Base-by-base conservation (phyloP, 1,139 yeast genomes). In the Yamadazyma trypodendri region DNA sequence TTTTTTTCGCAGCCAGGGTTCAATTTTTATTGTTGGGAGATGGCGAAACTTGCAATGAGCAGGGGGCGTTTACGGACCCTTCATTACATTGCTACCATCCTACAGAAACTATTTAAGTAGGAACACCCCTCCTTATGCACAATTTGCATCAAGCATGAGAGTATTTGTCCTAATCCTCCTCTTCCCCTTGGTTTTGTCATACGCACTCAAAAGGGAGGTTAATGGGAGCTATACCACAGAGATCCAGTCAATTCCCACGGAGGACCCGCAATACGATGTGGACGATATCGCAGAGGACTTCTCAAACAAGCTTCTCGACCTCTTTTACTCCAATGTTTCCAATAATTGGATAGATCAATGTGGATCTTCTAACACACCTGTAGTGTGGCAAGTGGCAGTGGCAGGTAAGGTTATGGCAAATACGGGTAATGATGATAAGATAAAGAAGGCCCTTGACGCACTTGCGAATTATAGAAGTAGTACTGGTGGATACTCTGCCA, bases 401-500 rank as follows among this genome's bases (percentile, higher is more conserved):
- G 54, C 57, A 21, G 63, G 62, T 8, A 49, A 50, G 28, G 61
- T 57, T 6, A 41, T 55, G 35, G 39, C 41, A 22, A 30, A 36
- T 32, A 49, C 52, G n/a, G 39, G 38, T 2, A 38, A 52, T 30
- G 10, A 15, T 1, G 27, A 39, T 6, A 49, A 49, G 46, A 32
- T 38, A n/a, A 18, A 43, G 7, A 39, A 42, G 29, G 58, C 60
- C 13, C 6, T 31, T 7, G 10, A 35, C 5, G 50, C 56, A 15
- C 46, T 58, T 7, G 32, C 43, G n/a, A 35, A 48, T 21, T 59
- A 58, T 36, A 45, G 50, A 37, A 56, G 51, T 32, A 14, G 51
- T 3, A 35, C 42, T 11, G 62, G 59, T 4, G 69, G 60, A 2
- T 65, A 48, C 38, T 57, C 65, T n/a, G 64, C 71, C 2, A 44